Evolutionary conservation across 2,329 filamentous ascomycete species (phyloP).

Genomic region (Penicillium rolfsii): DNA sequence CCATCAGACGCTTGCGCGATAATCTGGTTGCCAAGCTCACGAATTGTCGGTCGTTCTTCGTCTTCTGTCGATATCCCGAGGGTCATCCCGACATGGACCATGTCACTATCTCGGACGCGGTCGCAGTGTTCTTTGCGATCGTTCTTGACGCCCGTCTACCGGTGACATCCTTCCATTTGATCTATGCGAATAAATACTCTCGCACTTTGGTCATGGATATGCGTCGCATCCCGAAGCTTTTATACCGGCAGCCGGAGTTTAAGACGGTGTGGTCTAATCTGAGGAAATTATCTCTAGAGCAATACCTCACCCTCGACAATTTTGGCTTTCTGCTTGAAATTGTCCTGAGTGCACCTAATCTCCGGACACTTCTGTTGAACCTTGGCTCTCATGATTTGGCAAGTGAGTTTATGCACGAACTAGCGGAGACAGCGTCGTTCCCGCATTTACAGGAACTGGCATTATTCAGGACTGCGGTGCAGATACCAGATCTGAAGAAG

Average conservation of each 20-base stretch:
- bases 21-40: conserved; percentile 23
- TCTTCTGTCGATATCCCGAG: conserved; percentile 32
- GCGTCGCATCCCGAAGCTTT: conserved; percentile 30
- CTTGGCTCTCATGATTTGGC: conserved; percentile 29
- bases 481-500: conserved; percentile 21
- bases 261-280: conserved; percentile 26
- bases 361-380: conserved; percentile 25
- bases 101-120: conserved; percentile 29
- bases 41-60: conserved; percentile 31
- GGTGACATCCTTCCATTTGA: conserved; percentile 26
- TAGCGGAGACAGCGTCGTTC: conserved; percentile 25
- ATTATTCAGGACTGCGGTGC: conserved; percentile 26
- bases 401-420: conserved; percentile 30
- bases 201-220: conserved; percentile 33
- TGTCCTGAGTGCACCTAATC: conserved; percentile 27
- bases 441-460: conserved; percentile 24
- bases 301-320: conserved; percentile 31
- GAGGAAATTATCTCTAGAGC: conserved; percentile 27
- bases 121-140: conserved; percentile 30
- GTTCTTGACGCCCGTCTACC: conserved; percentile 25
- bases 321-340: conserved; percentile 30
- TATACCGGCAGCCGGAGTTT: conserved; percentile 30
- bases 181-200: conserved; percentile 28
- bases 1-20: conserved; percentile 24
- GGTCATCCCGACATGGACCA: conserved; percentile 29